Percentiles rank a stretch among this genome's conserved stretches.
These are phyloP conservation scores for Blastobotrys americana DNA, from an alignment of 805 yeast species.

Conservation along the genomic window DNA sequence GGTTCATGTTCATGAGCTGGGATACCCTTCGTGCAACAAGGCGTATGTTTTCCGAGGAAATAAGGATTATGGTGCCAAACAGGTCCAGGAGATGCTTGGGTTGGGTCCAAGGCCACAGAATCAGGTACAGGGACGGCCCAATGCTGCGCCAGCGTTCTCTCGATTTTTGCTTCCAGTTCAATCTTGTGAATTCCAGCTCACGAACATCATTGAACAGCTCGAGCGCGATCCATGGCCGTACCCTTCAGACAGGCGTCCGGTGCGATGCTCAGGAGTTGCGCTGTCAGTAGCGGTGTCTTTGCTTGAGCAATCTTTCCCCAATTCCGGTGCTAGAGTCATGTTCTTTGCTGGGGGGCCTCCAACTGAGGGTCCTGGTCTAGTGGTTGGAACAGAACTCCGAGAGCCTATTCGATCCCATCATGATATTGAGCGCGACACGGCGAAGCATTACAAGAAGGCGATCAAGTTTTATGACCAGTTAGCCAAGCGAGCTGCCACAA, in stretches of 20 bases:
- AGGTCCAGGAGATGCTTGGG: conserved; percentile 57
- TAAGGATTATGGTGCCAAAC: conserved; percentile 62
- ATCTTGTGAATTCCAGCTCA: conserved; percentile 75
- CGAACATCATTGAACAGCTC: conserved; percentile 69
- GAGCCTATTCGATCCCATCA: conserved; percentile 97
- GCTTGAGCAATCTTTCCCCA: conserved; percentile 71
- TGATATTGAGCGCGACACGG: conserved; percentile 86
- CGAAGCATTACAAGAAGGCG: conserved; percentile 84
- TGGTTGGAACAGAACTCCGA: conserved; percentile 82
- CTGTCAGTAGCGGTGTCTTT: conserved; percentile 74
- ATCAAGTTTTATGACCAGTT: conserved; percentile 69
- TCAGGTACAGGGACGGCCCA: conserved; percentile 29
- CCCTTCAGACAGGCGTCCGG: conserved; percentile 72
- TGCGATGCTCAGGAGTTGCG: conserved; percentile 92
- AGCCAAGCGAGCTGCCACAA: conserved; percentile 61
- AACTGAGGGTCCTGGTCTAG: conserved; percentile 89
- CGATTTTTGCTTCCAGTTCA: conserved; percentile 69
- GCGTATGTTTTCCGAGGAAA: conserved; percentile 82
- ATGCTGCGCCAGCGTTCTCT: conserved; percentile 36
- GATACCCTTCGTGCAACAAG: conserved; percentile 59
- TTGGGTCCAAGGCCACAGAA: conserved; percentile 32
- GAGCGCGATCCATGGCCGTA: conserved; percentile 84
- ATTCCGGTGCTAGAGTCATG: conserved; percentile 76
- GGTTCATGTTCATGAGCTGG: conserved; percentile 81
- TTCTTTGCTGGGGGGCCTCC: conserved; percentile 93